Conservation (phyloP, 768 basidiomycete genomes). For the Rhizopogon roseolus region DNA sequence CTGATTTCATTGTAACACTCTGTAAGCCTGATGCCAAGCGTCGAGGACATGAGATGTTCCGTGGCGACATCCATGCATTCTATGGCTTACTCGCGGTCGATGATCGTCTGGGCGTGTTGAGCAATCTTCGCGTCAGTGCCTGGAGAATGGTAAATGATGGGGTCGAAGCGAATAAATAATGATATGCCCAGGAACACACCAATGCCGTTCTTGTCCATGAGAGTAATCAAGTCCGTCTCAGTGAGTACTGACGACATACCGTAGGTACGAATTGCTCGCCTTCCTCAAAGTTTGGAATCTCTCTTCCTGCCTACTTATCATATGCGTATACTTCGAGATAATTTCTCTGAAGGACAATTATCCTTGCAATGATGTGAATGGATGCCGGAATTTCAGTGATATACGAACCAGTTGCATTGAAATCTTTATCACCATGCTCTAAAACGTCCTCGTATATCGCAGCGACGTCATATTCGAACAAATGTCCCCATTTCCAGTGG, state of each 20-base stretch:
- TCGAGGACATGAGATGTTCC: conserved; percentile 93
- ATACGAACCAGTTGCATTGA: conserved; percentile 70
- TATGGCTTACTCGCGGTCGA: conserved; percentile 88
- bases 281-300: conserved; percentile 79
- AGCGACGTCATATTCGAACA: conserved; percentile 69
- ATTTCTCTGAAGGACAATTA: conserved; percentile 77
- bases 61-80: conserved; percentile 78
- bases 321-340: conserved; percentile 94
- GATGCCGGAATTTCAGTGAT: neutral
- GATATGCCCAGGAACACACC: conserved; percentile 42
- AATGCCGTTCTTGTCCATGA: conserved; percentile 99
- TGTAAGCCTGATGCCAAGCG: conserved; percentile 88
- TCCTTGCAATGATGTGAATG: conserved; percentile 42
- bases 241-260: conserved; percentile 82
- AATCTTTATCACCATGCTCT: conserved; percentile 79
- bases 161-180: neutral
- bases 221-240: conserved; percentile 90
- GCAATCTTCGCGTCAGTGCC: conserved; percentile 99
- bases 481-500: conserved; percentile 80
- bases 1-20: conserved; percentile 94
- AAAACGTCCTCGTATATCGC: conserved; percentile 72
- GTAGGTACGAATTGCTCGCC: conserved; percentile 84
- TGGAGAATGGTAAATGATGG: conserved; percentile 24
- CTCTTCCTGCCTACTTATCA: conserved; percentile 87
- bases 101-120: conserved; percentile 90